Evolutionary conservation across 1,139 yeast species (phyloP).

Genomic region (Debaryomyces coudertii): DNA sequence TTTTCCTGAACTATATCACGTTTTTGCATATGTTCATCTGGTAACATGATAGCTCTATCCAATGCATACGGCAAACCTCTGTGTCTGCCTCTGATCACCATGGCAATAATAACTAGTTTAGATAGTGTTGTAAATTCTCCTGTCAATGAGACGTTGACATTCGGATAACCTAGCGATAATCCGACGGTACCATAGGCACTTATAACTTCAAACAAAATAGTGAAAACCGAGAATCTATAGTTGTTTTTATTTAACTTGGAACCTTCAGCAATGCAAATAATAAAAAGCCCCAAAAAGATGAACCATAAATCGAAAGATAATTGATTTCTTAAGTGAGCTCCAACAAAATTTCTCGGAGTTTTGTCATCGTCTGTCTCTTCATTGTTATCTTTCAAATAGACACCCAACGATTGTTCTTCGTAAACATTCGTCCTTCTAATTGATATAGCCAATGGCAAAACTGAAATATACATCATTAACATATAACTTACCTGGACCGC

Average conservation of each 20-base stretch:
- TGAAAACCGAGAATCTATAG: constrained; percentile 65
- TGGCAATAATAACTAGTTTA: constrained; percentile 81
- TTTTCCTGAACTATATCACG: constrained; percentile 71
- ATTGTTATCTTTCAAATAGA: constrained; percentile 56
- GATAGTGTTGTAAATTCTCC: constrained; percentile 74
- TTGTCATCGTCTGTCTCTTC: constrained; percentile 34
- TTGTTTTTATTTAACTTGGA: constrained; percentile 51
- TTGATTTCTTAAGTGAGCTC: constrained; percentile 89
- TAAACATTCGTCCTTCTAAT: constrained; percentile 96
- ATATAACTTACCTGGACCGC: constrained; percentile 92
- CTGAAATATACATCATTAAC: constrained; percentile 98
- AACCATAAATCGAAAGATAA: constrained; percentile 95
- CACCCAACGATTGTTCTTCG: constrained; percentile 93
- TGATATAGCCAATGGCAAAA: constrained; percentile 92
- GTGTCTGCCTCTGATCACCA: constrained; percentile 94
- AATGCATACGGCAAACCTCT: constrained; percentile 94
- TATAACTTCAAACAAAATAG: constrained; percentile 80
- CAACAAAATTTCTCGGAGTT: constrained; percentile 65
- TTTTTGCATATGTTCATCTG: constrained; percentile 66
- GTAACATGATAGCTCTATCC: constrained; percentile 92
- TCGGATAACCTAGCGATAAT: constrained; percentile 79
- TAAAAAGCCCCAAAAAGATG: constrained; percentile 79
- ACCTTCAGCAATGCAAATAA: constrained; percentile 87
- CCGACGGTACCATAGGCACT: constrained; percentile 98
- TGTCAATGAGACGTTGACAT: constrained; percentile 65